A percentile compares a stretch with the other conserved stretches of the same genome.
Conservation (phyloP, 768 basidiomycete species). For the Serendipita vermifera region DNA sequence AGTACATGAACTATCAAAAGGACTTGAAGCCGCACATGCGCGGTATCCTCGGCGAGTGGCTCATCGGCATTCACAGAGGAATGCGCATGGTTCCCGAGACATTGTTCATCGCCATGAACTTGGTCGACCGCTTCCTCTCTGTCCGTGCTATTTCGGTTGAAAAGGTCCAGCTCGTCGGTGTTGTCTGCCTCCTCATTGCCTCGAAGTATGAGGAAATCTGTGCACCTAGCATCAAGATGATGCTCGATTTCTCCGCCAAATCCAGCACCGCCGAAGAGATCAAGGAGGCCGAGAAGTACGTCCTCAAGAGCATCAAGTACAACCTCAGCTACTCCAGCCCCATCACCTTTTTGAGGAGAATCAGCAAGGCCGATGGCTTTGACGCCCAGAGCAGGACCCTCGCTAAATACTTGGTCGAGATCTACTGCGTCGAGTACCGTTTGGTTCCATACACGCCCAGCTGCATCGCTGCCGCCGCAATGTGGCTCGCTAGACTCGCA, state of each 20-base stretch:
- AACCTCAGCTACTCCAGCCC: slow-evolving; percentile 79
- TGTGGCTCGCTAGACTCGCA: slow-evolving; percentile 74
- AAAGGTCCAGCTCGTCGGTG: slow-evolving; percentile 84
- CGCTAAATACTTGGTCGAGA: slow-evolving; percentile 84
- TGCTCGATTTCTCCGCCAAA: slow-evolving; percentile 65
- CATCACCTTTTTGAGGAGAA: slow-evolving; percentile 74
- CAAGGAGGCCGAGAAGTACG: slow-evolving; percentile 76
- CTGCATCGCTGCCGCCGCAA: slow-evolving; percentile 64
- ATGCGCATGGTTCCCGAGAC: slow-evolving; percentile 84
- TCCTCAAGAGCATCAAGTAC: slow-evolving; percentile 76
- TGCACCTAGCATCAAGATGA: slow-evolving; percentile 70
- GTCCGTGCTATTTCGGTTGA: slow-evolving; percentile 60
- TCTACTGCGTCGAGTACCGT: slow-evolving; percentile 67
- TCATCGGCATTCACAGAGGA: slow-evolving; percentile 78
- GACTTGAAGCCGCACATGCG: slow-evolving; percentile 86
- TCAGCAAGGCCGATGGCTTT: slow-evolving; percentile 89
- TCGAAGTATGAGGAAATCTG: slow-evolving; percentile 90
- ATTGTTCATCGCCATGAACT: slow-evolving; percentile 77
- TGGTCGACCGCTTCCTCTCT: slow-evolving; percentile 57
- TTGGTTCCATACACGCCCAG: slow-evolving; percentile 65
- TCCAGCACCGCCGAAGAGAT: slow-evolving; percentile 70
- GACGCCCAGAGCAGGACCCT: slow-evolving; percentile 75
- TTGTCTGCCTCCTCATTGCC: slow-evolving; percentile 75
- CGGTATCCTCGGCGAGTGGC: slow-evolving; percentile 81
- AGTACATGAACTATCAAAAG: slow-evolving; percentile 74